Evolutionary conservation across 129 eudicot species (phyloP).

Genomic region (Deinandra increscens): DNA sequence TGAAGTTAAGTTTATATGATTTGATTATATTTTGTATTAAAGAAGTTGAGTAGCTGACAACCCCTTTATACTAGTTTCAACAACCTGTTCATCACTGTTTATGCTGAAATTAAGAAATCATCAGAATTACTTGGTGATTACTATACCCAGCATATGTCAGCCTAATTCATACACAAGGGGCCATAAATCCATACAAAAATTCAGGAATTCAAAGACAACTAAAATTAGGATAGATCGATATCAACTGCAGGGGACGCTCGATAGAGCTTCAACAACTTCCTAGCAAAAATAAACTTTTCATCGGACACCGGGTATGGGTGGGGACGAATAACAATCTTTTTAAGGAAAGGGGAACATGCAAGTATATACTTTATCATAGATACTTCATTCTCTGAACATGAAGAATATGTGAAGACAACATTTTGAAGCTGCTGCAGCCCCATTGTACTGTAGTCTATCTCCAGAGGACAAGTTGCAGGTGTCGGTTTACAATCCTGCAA

Average conservation of each 20-base stretch:
- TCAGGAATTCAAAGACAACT: neutral
- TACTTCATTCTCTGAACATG: constrained; percentile 1
- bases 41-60: no score
- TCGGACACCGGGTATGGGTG: neutral
- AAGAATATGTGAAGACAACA: neutral
- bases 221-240: neutral
- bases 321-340: neutral
- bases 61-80: no score
- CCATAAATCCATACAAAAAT: no score
- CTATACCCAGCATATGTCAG: no score
- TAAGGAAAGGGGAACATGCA: constrained; percentile 1
- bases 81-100: no score
- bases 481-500: neutral
- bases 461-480: neutral
- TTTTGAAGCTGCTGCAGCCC: neutral
- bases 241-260: neutral
- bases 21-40: no score
- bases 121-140: no score
- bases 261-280: neutral
- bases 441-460: neutral
- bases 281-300: constrained; percentile 1
- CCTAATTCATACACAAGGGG: no score
- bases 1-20: no score
- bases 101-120: no score
- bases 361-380: neutral